Conservation (phyloP, 495 filamentous ascomycete genomes). For the Neurospora tetraspora region DNA sequence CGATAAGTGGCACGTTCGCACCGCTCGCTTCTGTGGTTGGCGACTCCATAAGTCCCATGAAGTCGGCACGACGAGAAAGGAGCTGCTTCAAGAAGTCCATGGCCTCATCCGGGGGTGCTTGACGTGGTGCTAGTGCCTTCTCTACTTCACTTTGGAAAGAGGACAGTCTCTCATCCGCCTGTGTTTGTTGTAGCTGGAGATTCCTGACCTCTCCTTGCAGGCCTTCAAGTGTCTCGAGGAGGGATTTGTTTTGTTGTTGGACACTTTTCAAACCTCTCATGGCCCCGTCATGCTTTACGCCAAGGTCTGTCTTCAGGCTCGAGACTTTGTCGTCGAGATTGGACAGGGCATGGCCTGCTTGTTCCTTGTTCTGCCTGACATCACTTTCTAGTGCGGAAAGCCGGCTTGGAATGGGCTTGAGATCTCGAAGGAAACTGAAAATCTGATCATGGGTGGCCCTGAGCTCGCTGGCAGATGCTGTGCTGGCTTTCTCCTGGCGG, state of each 20-base stretch:
- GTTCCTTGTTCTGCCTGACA: slow-evolving; percentile 1
- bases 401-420: slow-evolving; percentile 1
- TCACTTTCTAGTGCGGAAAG: slow-evolving; percentile 8
- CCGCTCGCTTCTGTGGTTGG: neutral
- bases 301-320: slow-evolving; percentile 5
- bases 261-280: slow-evolving; percentile 2
- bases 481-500: slow-evolving; percentile 6
- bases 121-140: neutral
- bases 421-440: neutral
- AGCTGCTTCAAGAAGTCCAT: slow-evolving; percentile 5
- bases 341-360: neutral
- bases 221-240: slow-evolving; percentile 7
- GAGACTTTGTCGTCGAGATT: slow-evolving; percentile 6
- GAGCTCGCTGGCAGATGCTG: slow-evolving; percentile 4
- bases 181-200: slow-evolving; percentile 6
- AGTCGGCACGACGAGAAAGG: slow-evolving; percentile 3
- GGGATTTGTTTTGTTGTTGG: slow-evolving; percentile 7
- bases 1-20: neutral
- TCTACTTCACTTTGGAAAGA: slow-evolving; percentile 4
- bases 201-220: slow-evolving; percentile 12
- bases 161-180: slow-evolving; percentile 5
- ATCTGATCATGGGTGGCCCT: slow-evolving; percentile 11
- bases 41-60: slow-evolving; percentile 6
- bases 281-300: neutral
- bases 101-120: neutral